Base-by-base conservation (phyloP, 139 green algal species). In the Haematococcus sp. region DNA sequence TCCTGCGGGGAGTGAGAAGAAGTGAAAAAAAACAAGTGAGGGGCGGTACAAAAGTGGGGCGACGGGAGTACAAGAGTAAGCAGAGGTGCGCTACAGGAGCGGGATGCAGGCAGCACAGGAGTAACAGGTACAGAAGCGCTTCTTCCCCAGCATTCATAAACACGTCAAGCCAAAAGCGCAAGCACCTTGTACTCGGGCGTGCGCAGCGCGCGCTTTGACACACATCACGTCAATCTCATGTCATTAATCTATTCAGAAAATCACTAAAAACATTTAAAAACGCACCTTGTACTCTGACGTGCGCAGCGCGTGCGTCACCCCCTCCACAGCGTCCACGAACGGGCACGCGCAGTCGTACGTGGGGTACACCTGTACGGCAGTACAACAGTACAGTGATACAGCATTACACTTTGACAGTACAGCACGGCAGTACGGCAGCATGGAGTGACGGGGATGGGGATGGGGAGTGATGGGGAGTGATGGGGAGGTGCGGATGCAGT, bases 281-380 rank as follows among this genome's bases (percentile, higher is more conserved):
- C 73, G 4, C n/a, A 74, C 93, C 68, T 92, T 91, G 84, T 99
- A 99, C 86, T 99, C 95, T 59, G 72, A 91, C 17, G 94, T 97
- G 54, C 96, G 86, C 83, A 99, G 84, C 20, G 96, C 94, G 63
- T 99, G 96, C 0, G 96, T 99, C 20, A 99, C 93, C 7, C 95
- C 94, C 88, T 99, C 96, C 0, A 91, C 54, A 1, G 88, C 73
- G 70, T 99, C 96, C 43, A 98, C 91, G 79, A 95, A 98, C 13
- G 95, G 95, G 85, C 95, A 99, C 9, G 96, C 95, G 78, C 89
- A 98, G 88, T 99, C 96, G 79, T 99, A 99, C 4, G 96, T 99
- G 63, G 96, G 96, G 84, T 99, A 99, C 59, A 93, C 82, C 88
- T 97, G 86, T 70, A 71, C 72, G 51, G 1, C 28, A 51, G 30